Base-by-base conservation (phyloP, 108 stramenopile genomes). In the Cyclostephanos invisitatus region DNA sequence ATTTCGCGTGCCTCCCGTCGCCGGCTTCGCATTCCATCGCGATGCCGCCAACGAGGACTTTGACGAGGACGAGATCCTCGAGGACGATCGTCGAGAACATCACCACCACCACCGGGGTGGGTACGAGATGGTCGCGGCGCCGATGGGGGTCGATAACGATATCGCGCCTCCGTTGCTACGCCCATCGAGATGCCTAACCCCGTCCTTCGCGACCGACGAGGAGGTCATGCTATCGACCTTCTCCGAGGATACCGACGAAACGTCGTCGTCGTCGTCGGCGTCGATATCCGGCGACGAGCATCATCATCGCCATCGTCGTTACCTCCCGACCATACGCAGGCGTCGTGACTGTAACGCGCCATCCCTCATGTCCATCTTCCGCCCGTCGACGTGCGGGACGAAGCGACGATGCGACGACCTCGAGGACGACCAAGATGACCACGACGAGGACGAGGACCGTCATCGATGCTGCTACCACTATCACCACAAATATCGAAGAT, bases 201-300 rank as follows among this genome's bases (percentile, higher is more conserved):
- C 67, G 22, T 76, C 75, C 40, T 69, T 68, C 62, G 51, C 48
- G 32, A 76, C 67, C 4, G 67, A 76, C 18, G 75, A 36, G 22
- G 12, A n/a, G 51, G 5, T 40, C 28, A 67, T 68, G 58, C 36
- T 76, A 11, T 76, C 75, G 7, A 76, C 75, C 9, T 76, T 76
- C 48, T 76, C 75, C 20, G 64, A 66, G 17, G 72, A 73, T 48
- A 62, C 62, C 22, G 66, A 67, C 11, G 66, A 67, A 5, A 62
- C 56, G 36, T 36, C 35, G 0, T 36, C 60, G 18, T 32, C 32
- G 32, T 32, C 32, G 32, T 32, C n/a, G 17, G 36, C 3, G 37
- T 56, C 42, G 18, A 27, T 35, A 32, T 32, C 32, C 3, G 59
- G 36, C 66, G 46, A 40, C 67, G 38, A 62, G 0, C 25, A 48